These are phyloP conservation scores for Beauveria pseudobassiana DNA, from an alignment of 2,329 filamentous ascomycete species.

Conservation along the genomic window DNA sequence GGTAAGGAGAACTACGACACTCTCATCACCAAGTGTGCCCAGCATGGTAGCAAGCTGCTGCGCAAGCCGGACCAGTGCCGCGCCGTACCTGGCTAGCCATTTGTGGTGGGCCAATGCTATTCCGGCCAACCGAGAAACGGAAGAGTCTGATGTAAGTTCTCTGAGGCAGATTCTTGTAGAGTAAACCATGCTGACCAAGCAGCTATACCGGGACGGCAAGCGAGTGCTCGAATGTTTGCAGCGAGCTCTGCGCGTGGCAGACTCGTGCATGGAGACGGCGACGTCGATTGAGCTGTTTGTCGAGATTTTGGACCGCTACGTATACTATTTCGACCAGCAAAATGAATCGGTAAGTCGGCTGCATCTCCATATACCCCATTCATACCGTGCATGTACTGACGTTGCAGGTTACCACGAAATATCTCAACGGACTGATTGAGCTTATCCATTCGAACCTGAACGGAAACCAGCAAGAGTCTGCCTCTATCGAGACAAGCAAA, in stretches of 20 bases:
- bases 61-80: constrained; percentile 98
- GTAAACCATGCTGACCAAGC: constrained; percentile 16
- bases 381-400: background rate
- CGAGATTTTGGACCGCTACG: constrained; percentile 95
- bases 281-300: constrained; percentile 97
- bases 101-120: constrained; percentile 96
- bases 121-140: constrained; percentile 66
- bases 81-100: constrained; percentile 92
- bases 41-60: constrained; percentile 92
- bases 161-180: too few species aligned
- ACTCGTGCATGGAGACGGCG: constrained; percentile 97
- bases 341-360: constrained; percentile 70
- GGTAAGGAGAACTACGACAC: constrained; percentile 98
- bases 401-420: constrained; percentile 77
- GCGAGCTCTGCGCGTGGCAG: constrained; percentile 87
- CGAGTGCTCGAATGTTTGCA: constrained; percentile 94
- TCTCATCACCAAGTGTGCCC: constrained; percentile 91
- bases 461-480: constrained; percentile 73
- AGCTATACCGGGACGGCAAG: constrained; percentile 97
- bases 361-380: background rate
- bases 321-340: constrained; percentile 98
- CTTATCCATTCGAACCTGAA: constrained; percentile 94
- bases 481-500: constrained; percentile 81
- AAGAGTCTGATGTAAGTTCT: constrained; percentile 64
- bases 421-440: constrained; percentile 95